A percentile compares a stretch with the other conserved stretches of the same genome.
phyloP scores from a whole-genome alignment of 345 rosid genomes.

The Punica granatum region DNA sequence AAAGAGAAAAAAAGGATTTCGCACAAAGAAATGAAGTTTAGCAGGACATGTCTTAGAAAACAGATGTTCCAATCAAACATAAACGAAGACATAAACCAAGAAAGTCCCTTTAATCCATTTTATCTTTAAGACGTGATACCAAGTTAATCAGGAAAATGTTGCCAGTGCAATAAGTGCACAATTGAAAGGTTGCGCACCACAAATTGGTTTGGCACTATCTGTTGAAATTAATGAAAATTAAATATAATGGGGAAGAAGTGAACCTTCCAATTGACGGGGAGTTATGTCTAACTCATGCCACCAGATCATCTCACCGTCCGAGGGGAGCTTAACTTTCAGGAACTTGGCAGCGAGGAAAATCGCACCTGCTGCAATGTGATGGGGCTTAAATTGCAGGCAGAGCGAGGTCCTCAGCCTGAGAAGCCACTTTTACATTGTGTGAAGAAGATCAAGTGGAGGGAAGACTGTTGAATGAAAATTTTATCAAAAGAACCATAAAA shows the following conservation, averaged over 20 bases:
- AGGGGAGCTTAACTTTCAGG: slow-evolving; percentile 66
- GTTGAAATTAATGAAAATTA: background rate
- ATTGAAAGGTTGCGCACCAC: background rate
- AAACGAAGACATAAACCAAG: too few relatives aligned
- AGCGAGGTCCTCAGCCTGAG: slow-evolving; percentile 88
- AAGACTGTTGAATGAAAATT: slow-evolving; percentile 19
- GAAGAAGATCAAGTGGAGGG: slow-evolving; percentile 35
- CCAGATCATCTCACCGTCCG: slow-evolving; percentile 73
- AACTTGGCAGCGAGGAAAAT: slow-evolving; percentile 81
- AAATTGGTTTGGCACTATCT: background rate
- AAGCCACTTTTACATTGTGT: slow-evolving; percentile 43
- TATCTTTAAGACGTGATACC: too few relatives aligned
- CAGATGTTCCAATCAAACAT: too few relatives aligned
- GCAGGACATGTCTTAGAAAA: too few relatives aligned
- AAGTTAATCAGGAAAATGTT: too few relatives aligned
- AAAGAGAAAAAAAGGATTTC: background rate
- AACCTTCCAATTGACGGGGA: slow-evolving; percentile 66
- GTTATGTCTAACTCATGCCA: slow-evolving; percentile 79
- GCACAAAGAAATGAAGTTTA: background rate
- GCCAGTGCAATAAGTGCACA: too few relatives aligned
- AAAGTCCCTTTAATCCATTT: too few relatives aligned
- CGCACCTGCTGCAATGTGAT: slow-evolving; percentile 89
- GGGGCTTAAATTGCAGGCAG: slow-evolving; percentile 91
- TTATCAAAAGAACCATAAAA: slow-evolving; percentile 7
- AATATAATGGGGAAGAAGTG: slow-evolving; percentile 8